Base-by-base conservation (phyloP, 352 stramenopile species). In the Phytophthora pinifolia region DNA sequence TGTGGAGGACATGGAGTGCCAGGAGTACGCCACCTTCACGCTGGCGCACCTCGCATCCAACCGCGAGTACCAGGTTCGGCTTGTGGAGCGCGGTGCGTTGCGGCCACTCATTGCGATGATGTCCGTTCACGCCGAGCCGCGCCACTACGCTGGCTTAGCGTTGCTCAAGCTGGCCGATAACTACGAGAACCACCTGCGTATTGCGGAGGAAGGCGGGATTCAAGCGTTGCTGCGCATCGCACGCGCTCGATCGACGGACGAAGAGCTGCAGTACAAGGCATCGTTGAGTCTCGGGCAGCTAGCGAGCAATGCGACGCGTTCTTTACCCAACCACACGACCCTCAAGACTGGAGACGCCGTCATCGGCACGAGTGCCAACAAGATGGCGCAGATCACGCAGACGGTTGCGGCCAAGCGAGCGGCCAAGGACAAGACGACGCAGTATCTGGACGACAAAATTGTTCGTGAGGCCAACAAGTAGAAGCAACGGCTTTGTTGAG, bases 91-190 rank as follows among this genome's bases (percentile, higher is more conserved):
- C 43, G 93, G 94, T 5, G 96, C 83, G 13, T 75, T 99, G 41
- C 80, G 86, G 22, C 94, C 95, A n/a, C 66, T 99, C 4, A 96
- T 99, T 36, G 88, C 89, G 1, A 98, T 99, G 86, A 97, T 99
- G 80, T 88, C 85, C 29, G 88, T 93, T 15, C 89, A 98, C 54
- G 86, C 91, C 3, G 90, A 98, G 60, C 90, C 93, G 15, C 81
- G 93, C 9, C 92, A 98, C 65, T 99, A 98, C 70, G 96, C 96
- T 25, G 93, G 93, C 2, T 72, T 98, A 10, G 96, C 96, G 37
- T 74, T 99, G n/a, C 81, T 99, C 30, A 98, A 99, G 66, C 80
- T 99, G 33, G 94, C 95, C 10, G 95, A 99, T 71, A 99, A 99
- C 65, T 98, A 98, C 67, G 91, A 98, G 64, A 98, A 98, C 70